Conservation (phyloP, 495 filamentous ascomycete species). For the Xanthoparmelia taractica region DNA sequence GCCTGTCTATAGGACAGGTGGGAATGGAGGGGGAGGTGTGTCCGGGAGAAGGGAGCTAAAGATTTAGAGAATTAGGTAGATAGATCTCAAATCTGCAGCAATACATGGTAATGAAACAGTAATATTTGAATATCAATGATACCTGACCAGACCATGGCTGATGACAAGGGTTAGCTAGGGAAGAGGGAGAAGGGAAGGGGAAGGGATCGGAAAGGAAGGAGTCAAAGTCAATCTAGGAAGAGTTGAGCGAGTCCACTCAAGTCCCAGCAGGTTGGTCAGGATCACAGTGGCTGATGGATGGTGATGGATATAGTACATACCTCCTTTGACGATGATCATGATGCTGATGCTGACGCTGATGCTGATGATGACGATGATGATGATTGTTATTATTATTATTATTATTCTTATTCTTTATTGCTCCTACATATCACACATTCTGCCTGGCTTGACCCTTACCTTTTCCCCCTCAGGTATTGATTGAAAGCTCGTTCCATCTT, state of each 20-base stretch:
- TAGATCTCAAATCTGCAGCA: conserved; percentile 4
- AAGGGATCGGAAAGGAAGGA: not conserved
- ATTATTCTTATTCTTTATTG: not conserved
- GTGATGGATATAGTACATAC: not conserved
- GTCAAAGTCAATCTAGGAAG: not conserved
- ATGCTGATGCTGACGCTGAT: no score
- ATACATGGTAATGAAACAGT: conserved; percentile 4
- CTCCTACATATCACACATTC: not conserved
- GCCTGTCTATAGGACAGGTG: not conserved
- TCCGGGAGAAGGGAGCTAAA: not conserved
- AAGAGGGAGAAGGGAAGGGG: not conserved
- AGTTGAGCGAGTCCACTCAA: not conserved
- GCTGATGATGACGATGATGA: not conserved
- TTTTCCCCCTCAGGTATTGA: not conserved
- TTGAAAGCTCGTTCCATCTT: no score
- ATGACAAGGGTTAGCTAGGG: not conserved
- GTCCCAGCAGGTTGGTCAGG: conserved; percentile 1
- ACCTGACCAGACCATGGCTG: not conserved
- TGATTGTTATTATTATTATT: no score
- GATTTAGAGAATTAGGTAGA: conserved; percentile 9
- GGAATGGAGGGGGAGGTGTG: not conserved
- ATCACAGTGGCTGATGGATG: not conserved
- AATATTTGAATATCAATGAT: not conserved
- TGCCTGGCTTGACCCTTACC: not conserved
- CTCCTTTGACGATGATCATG: no score